Evolutionary conservation across 2,329 filamentous ascomycete species (phyloP).

Genomic region (Shiraia sp.): DNA sequence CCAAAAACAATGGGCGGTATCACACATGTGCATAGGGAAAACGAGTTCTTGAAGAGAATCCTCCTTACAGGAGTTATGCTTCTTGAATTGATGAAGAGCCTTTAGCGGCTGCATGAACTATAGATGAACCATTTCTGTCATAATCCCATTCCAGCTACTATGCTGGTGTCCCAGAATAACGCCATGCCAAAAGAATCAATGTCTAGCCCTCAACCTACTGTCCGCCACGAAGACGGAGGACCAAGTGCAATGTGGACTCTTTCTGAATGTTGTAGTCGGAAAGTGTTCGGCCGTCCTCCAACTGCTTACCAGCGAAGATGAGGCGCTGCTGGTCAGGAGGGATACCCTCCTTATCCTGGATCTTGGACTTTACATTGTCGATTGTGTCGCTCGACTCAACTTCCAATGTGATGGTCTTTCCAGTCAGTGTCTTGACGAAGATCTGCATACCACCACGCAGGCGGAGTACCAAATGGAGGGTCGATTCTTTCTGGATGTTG

Average conservation of each 20-base stretch:
- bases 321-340: slow-evolving; percentile 93
- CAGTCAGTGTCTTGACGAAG: slow-evolving; percentile 64
- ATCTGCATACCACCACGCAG: slow-evolving; percentile 78
- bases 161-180: slow-evolving; percentile 33
- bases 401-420: slow-evolving; percentile 93
- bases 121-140: slow-evolving; percentile 25
- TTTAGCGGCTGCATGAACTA: slow-evolving; percentile 30
- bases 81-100: slow-evolving; percentile 32
- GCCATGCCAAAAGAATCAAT: slow-evolving; percentile 38
- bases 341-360: slow-evolving; percentile 77
- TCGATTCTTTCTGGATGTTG: slow-evolving; percentile 94
- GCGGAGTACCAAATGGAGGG: slow-evolving; percentile 82
- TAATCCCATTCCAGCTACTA: slow-evolving; percentile 17
- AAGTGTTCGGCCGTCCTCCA: slow-evolving; percentile 88
- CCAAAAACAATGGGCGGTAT: not conserved
- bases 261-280: slow-evolving; percentile 96
- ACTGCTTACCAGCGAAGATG: slow-evolving; percentile 91
- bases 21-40: not conserved
- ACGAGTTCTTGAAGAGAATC: slow-evolving; percentile 19
- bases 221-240: slow-evolving; percentile 62
- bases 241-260: slow-evolving; percentile 67
- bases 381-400: slow-evolving; percentile 90
- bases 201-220: too few species aligned
- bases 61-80: slow-evolving; percentile 39
- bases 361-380: slow-evolving; percentile 93